These are phyloP conservation scores for Penicillium concentricum DNA, from an alignment of 2,329 filamentous ascomycete genomes.

Conservation along the genomic window DNA sequence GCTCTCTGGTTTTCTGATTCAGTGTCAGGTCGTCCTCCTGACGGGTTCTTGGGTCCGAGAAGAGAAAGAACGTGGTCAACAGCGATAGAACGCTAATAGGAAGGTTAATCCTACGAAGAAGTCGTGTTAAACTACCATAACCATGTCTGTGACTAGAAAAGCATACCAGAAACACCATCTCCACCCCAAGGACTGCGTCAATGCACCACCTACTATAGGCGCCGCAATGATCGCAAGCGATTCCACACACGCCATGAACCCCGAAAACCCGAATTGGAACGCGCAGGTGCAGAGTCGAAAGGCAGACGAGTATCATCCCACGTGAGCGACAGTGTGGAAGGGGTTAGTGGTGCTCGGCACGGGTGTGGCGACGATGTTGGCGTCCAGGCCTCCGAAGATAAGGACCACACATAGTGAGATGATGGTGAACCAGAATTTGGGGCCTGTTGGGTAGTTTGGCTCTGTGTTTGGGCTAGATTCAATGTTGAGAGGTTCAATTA, in stretches of 20 bases:
- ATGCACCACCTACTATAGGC: slow-evolving; percentile 36
- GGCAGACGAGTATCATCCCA: slow-evolving; percentile 32
- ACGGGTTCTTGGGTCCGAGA: slow-evolving; percentile 17
- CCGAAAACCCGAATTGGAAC: slow-evolving; percentile 23
- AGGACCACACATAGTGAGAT: slow-evolving; percentile 26
- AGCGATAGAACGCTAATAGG: slow-evolving; percentile 29
- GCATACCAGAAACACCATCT: slow-evolving; percentile 36
- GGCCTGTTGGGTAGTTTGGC: slow-evolving; percentile 15
- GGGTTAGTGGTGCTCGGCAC: slow-evolving; percentile 32
- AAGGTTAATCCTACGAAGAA: slow-evolving; percentile 29
- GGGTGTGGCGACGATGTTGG: slow-evolving; percentile 35
- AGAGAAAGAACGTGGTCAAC: slow-evolving; percentile 15
- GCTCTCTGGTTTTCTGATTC: slow-evolving; percentile 25
- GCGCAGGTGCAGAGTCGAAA: slow-evolving; percentile 23
- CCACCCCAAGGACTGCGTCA: slow-evolving; percentile 37
- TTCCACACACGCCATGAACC: slow-evolving; percentile 27
- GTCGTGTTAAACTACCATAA: background rate
- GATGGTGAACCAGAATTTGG: slow-evolving; percentile 19
- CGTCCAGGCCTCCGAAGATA: slow-evolving; percentile 30
- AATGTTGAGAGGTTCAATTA: slow-evolving; percentile 2
- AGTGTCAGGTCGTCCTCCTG: slow-evolving; percentile 13
- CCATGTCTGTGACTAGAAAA: background rate
- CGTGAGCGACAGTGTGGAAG: slow-evolving; percentile 28
- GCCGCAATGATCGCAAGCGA: slow-evolving; percentile 27
- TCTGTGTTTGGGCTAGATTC: background rate